Evolutionary conservation across 176 grass and related monocot genomes (phyloP), one percentile per base, ranked within the genome.

Genomic region (Juncus effusus): DNA sequence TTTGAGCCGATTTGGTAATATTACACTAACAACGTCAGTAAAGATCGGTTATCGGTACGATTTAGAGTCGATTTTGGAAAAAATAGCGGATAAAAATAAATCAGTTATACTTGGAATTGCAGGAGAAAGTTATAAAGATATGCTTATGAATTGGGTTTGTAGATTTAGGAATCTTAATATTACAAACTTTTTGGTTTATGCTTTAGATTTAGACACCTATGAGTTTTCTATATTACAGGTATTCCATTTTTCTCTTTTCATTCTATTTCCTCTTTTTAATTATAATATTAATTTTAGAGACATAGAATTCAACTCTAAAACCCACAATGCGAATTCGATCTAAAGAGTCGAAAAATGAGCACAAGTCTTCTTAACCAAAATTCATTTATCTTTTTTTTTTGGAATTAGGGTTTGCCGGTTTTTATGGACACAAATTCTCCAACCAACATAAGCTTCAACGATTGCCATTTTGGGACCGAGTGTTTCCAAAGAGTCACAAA

Each of bases 61-160:
- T 69, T 78, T 92, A 37, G 65, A 63, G 39, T 76, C 4, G 54
- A 70, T 92, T 36, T 76, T 97, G 11, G 38, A 74, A 50, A 70
- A 67, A 61, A 63, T 51, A 54, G 70, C 82, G 36, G 85, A 97
- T 59, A 40, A 72, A 36, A 72, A 97, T 45, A 82, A 67, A 39
- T 77, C 75, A 3, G 49, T 97, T 45, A 77, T 97, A 49, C 93
- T 97, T 84, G 85, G 82, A 50, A 69, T 97, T 4, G 87, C 93
- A 75, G 93, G 88, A 52, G 60, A 50, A 55, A 86, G 85, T 68
- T 97, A 97, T 66, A 81, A 67, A 66, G 88, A 97, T 55, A 86
- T 97, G 82, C 93, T 97, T 35, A 97, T 97, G 93, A 97, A 78
- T 42, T 97, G 88, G 93, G 88, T 42, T 16, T 97, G 93, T 68